A percentile compares a stretch with the other conserved stretches of the same genome.
These are phyloP conservation scores for Lachnellula arida DNA, from an alignment of 2,329 filamentous ascomycete species.

Conservation along the genomic window DNA sequence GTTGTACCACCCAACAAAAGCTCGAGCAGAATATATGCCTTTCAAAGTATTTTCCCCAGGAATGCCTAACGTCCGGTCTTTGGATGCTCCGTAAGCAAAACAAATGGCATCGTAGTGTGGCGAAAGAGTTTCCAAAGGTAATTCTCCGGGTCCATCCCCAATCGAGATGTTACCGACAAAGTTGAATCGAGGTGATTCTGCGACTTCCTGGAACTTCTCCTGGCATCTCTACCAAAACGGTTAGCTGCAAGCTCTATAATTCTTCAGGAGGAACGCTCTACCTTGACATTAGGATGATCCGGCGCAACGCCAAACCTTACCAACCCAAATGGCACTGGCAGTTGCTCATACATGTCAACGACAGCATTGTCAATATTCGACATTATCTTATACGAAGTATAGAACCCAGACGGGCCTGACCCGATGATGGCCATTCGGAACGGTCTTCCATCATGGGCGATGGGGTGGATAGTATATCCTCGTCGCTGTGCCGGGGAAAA, in stretches of 20 bases:
- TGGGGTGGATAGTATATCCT: conserved; percentile 24
- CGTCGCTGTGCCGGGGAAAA: conserved; percentile 10
- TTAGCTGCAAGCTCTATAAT: conserved; percentile 4
- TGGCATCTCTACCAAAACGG: conserved; percentile 69
- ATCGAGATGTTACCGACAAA: conserved; percentile 89
- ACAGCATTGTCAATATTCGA: conserved; percentile 64
- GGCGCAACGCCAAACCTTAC: conserved; percentile 95
- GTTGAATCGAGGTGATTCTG: conserved; percentile 73
- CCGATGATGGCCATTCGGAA: conserved; percentile 85
- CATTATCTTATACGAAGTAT: conserved; percentile 83
- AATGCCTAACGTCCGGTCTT: conserved; percentile 74
- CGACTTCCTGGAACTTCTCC: conserved; percentile 88
- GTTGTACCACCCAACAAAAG: conserved; percentile 99
- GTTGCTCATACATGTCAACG: conserved; percentile 93
- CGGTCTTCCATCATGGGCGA: conserved; percentile 38
- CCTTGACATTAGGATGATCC: conserved; percentile 97
- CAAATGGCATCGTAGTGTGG: conserved; percentile 88
- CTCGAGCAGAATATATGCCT: conserved; percentile 80
- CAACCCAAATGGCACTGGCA: conserved; percentile 89
- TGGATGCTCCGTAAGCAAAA: conserved; percentile 86
- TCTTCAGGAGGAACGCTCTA: conserved; percentile 32
- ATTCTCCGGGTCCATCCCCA: conserved; percentile 48
- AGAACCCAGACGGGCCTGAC: conserved; percentile 94
- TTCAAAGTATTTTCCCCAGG: conserved; percentile 69
- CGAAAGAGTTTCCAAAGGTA: conserved; percentile 65